phyloP scores from a whole-genome alignment of 116 monocot genomes.

The Iris pallida region DNA sequence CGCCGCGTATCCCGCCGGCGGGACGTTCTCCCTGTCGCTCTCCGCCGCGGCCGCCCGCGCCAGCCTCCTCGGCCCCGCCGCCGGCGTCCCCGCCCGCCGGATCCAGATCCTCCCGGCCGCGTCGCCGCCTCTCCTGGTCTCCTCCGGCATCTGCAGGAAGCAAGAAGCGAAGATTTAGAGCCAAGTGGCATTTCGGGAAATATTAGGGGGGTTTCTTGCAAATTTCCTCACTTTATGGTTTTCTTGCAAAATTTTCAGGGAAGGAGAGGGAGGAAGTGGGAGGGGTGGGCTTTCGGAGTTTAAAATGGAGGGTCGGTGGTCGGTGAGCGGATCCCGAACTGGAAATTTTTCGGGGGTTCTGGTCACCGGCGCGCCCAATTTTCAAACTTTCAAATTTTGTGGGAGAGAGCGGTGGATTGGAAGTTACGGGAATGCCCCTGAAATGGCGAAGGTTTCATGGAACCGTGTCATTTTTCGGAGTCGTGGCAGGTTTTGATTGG shows the following conservation, averaged over 20 bases:
- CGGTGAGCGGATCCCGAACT: conserved; percentile 10
- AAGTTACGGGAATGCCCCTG: conserved; percentile 6
- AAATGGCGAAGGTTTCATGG: not conserved
- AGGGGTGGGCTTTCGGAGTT: conserved; percentile 4
- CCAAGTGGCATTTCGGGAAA: not conserved
- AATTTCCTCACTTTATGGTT: not conserved
- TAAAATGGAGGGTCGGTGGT: not conserved
- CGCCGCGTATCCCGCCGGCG: conserved; percentile 1
- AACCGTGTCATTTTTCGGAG: no score
- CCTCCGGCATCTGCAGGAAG: conserved; percentile 14
- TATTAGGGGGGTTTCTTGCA: not conserved
- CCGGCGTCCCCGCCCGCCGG: not conserved
- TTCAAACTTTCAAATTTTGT: conserved; percentile 18
- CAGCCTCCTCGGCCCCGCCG: not conserved
- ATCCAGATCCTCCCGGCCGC: conserved; percentile 11
- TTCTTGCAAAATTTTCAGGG: not conserved
- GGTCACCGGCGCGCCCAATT: conserved; percentile 6
- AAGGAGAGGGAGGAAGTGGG: conserved; percentile 1
- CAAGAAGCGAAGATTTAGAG: not conserved
- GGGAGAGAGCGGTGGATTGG: not conserved
- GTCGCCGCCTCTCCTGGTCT: not conserved
- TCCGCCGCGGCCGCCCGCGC: not conserved
- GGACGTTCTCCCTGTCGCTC: conserved; percentile 13
- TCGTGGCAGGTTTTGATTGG: no score
- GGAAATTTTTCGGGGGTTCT: conserved; percentile 1